Evolutionary conservation across 495 filamentous ascomycete species (phyloP).

Genomic region (Articulospora tetracladia): DNA sequence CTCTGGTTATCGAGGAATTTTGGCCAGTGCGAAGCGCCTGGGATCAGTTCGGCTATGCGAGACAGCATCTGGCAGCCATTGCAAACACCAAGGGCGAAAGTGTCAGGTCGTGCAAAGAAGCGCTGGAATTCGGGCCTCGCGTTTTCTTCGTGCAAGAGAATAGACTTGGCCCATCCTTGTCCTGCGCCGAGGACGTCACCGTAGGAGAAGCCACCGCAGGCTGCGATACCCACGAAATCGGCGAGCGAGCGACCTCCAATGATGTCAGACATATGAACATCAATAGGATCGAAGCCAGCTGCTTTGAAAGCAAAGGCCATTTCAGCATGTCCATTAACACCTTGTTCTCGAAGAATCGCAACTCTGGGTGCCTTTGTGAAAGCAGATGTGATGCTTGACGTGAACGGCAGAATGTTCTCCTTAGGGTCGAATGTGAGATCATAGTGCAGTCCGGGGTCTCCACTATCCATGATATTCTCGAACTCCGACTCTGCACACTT

Average conservation of each 20-base stretch:
- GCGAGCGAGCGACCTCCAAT: constrained; percentile 73
- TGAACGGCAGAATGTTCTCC: constrained; percentile 68
- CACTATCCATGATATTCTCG: constrained; percentile 67
- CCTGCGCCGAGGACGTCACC: constrained; percentile 95
- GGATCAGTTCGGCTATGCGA: constrained; percentile 78
- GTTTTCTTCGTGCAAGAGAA: constrained; percentile 70
- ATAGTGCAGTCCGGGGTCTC: constrained; percentile 81
- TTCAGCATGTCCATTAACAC: constrained; percentile 91
- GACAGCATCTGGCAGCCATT: constrained; percentile 97
- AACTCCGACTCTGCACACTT: constrained; percentile 84
- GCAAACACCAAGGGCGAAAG: constrained; percentile 92
- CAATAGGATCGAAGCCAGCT: constrained; percentile 86
- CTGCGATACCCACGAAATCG: constrained; percentile 82
- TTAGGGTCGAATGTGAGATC: constrained; percentile 78
- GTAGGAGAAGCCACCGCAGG: constrained; percentile 96
- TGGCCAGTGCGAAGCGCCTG: constrained; percentile 82
- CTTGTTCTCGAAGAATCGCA: constrained; percentile 92
- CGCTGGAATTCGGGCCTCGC: constrained; percentile 70
- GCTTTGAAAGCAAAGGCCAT: constrained; percentile 96
- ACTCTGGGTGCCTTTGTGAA: constrained; percentile 75
- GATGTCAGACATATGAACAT: constrained; percentile 97
- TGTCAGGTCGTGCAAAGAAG: constrained; percentile 88
- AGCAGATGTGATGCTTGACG: constrained; percentile 63
- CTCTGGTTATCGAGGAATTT: constrained; percentile 80
- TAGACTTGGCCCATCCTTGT: constrained; percentile 93